Percentiles rank a stretch among this genome's conserved stretches.
Evolutionary conservation across 345 rosid genomes (phyloP).

Genomic region (Eucalyptus tenuipes): DNA sequence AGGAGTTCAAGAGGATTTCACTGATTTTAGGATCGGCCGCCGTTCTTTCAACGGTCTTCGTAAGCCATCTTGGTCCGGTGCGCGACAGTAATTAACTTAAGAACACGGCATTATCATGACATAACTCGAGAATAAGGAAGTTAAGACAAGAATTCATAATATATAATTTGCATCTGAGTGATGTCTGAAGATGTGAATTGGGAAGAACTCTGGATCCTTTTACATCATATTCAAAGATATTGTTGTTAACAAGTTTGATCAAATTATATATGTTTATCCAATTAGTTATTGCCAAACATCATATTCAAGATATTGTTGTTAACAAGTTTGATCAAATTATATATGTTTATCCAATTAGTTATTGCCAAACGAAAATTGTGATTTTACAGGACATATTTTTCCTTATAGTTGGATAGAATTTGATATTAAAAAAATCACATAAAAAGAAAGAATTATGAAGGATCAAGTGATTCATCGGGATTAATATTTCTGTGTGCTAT

Average conservation of each 20-base stretch:
- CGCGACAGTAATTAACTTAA: background rate
- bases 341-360: background rate
- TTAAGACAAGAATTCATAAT: background rate
- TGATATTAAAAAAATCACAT: background rate
- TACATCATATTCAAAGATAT: background rate
- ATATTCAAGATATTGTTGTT: background rate
- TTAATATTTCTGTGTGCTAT: background rate
- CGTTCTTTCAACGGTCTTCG: background rate
- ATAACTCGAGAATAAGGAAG: background rate
- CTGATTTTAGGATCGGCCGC: background rate
- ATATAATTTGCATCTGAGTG: fast-evolving
- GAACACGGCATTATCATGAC: background rate
- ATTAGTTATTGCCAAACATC: background rate
- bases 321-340: background rate
- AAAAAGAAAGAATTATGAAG: background rate
- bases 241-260: background rate
- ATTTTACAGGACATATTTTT: background rate
- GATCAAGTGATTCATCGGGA: background rate
- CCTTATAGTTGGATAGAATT: fast-evolving
- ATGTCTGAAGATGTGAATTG: background rate
- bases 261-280: background rate
- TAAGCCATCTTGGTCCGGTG: background rate
- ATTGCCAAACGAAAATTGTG: background rate
- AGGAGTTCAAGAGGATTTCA: background rate
- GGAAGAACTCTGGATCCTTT: background rate